A percentile compares a stretch with the other conserved stretches of the same genome.
Conservation (phyloP, 2,329 filamentous ascomycete genomes). For the Onygenales sp. region DNA sequence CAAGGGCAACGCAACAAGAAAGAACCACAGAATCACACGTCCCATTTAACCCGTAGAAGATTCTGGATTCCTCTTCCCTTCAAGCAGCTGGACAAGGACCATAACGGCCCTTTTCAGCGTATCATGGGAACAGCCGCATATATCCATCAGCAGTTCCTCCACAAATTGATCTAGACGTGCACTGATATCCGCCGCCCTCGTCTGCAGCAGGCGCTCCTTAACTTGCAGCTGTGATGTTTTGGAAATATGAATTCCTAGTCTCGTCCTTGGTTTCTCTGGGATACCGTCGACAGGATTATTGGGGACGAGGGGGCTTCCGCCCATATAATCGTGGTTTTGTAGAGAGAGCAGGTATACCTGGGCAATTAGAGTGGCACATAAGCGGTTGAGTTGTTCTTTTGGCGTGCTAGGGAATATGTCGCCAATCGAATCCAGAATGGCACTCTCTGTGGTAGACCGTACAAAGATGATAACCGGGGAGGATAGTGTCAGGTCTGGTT, state of each 20-base stretch:
- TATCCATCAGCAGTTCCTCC: conserved; percentile 26
- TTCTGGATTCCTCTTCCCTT: conserved; percentile 16
- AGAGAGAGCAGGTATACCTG: conserved; percentile 28
- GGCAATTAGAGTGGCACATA: conserved; percentile 29
- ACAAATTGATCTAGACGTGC: conserved; percentile 24
- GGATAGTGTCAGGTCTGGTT: conserved; percentile 25
- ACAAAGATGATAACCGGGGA: conserved; percentile 31
- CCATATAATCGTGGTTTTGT: conserved; percentile 17
- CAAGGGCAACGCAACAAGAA: neutral
- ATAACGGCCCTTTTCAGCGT: conserved; percentile 28
- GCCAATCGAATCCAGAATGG: conserved; percentile 24
- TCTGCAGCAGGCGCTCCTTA: conserved; percentile 22
- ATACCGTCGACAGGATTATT: conserved; percentile 17
- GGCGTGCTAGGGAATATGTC: conserved; percentile 26
- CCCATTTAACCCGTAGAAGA: neutral
- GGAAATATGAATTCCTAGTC: conserved; percentile 22
- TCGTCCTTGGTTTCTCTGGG: conserved; percentile 25
- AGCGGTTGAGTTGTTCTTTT: conserved; percentile 25
- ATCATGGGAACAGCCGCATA: conserved; percentile 26
- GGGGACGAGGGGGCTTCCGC: conserved; percentile 8
- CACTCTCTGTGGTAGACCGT: conserved; percentile 27
- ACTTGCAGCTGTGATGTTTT: conserved; percentile 16
- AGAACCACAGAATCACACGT: neutral
- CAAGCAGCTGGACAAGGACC: conserved; percentile 29
- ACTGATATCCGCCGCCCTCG: conserved; percentile 22